Evolutionary conservation across 164 flowering plant genomes (phyloP).

Genomic region (Magnolia changhungtana): DNA sequence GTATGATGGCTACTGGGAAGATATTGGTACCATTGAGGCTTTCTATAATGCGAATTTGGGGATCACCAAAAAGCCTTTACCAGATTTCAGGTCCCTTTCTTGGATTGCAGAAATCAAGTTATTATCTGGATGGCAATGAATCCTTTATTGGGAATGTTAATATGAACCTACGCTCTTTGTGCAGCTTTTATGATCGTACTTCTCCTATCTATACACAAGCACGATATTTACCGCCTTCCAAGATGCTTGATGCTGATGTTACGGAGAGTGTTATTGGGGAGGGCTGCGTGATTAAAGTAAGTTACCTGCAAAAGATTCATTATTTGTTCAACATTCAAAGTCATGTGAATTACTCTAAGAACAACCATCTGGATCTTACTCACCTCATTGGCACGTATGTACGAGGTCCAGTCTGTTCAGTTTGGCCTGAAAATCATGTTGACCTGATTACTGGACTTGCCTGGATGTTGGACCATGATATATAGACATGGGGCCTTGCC

Average conservation of each 20-base stretch:
- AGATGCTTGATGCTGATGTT: slow-evolving; percentile 96
- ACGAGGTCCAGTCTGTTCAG: too few relatives aligned
- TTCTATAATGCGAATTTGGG: slow-evolving; percentile 94
- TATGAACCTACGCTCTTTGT: slow-evolving; percentile 5
- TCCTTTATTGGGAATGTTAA: neutral
- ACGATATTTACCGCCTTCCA: slow-evolving; percentile 76
- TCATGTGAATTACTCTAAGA: too few relatives aligned
- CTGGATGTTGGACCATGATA: too few relatives aligned
- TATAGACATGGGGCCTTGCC: too few relatives aligned
- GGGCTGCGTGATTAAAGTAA: slow-evolving; percentile 91
- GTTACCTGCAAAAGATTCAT: neutral
- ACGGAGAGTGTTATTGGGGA: slow-evolving; percentile 92
- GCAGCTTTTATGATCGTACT: slow-evolving; percentile 93
- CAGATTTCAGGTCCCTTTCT: slow-evolving; percentile 72
- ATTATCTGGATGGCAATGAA: too few relatives aligned
- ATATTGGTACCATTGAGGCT: slow-evolving; percentile 94
- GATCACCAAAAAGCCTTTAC: slow-evolving; percentile 85
- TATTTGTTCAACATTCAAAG: neutral
- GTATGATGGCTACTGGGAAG: slow-evolving; percentile 98
- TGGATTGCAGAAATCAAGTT: neutral
- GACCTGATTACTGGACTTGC: too few relatives aligned
- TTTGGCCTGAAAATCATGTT: too few relatives aligned
- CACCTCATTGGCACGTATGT: too few relatives aligned
- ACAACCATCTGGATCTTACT: too few relatives aligned
- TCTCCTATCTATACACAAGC: slow-evolving; percentile 97